Evolutionary conservation across 129 eudicot species (phyloP).

Genomic region (Lactuca saligna): DNA sequence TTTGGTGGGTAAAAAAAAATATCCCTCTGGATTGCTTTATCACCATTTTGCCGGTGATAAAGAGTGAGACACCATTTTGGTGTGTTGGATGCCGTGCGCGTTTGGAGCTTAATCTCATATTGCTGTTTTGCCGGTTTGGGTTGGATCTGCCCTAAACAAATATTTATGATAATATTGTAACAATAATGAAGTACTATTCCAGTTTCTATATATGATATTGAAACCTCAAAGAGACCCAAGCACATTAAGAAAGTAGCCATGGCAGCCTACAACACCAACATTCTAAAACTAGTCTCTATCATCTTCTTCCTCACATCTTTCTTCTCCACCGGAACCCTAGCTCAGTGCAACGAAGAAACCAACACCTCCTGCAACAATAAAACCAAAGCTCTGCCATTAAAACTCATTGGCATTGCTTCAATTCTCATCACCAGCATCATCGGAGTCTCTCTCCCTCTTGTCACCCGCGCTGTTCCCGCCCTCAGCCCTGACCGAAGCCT

Average conservation of each 20-base stretch:
- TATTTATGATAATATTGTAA: too few species aligned
- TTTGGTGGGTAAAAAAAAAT: background rate
- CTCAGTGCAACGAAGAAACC: slow-evolving; percentile 31
- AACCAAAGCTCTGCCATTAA: slow-evolving; percentile 43
- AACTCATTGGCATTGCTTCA: slow-evolving; percentile 46
- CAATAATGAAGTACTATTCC: background rate
- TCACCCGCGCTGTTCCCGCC: slow-evolving; percentile 47
- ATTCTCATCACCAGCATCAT: slow-evolving; percentile 53
- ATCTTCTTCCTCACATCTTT: background rate
- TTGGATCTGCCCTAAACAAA: background rate
- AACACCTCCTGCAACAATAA: slow-evolving; percentile 40
- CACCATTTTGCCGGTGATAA: background rate
- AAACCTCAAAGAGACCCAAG: slow-evolving; percentile 1
- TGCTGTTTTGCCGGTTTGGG: background rate
- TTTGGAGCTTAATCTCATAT: background rate
- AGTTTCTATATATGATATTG: background rate
- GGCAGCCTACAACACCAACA: background rate
- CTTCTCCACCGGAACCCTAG: slow-evolving; percentile 20
- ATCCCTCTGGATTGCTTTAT: background rate
- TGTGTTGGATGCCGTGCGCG: background rate
- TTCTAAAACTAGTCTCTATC: slow-evolving; percentile 5
- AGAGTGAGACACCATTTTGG: background rate
- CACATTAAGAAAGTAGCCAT: background rate
- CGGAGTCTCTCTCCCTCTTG: slow-evolving; percentile 49
- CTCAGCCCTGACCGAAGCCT: slow-evolving; percentile 46